phyloP scores from a whole-genome alignment of 345 rosid species.

The Pistacia vera region DNA sequence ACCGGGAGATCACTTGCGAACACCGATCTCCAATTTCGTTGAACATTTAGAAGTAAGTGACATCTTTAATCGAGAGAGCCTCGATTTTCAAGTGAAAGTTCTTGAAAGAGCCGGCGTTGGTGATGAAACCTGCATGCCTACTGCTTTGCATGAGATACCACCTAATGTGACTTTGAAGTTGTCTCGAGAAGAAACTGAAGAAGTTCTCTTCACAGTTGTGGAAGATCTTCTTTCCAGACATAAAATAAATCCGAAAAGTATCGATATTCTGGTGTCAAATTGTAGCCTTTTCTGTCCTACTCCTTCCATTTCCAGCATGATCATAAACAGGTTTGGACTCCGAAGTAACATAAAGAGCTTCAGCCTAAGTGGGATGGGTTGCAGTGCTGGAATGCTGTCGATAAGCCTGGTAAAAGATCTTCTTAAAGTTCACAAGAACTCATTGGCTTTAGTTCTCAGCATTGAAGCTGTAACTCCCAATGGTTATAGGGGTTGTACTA shows the following conservation, averaged over 20 bases:
- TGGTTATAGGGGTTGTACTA: slow-evolving; percentile 43
- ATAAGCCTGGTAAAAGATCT: slow-evolving; percentile 56
- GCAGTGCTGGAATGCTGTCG: slow-evolving; percentile 59
- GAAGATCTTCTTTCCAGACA: slow-evolving; percentile 51
- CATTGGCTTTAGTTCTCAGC: slow-evolving; percentile 56
- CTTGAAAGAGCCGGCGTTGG: slow-evolving; percentile 60
- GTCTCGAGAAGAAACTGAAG: slow-evolving; percentile 44
- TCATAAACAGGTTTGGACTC: slow-evolving; percentile 50
- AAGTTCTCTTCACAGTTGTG: slow-evolving; percentile 47
- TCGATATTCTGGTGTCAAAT: slow-evolving; percentile 68
- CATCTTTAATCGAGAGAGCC: slow-evolving; percentile 33
- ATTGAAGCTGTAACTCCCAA: slow-evolving; percentile 56
- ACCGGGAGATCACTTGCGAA: slow-evolving; percentile 47
- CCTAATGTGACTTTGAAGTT: slow-evolving; percentile 23
- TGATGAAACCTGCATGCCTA: slow-evolving; percentile 47
- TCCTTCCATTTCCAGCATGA: slow-evolving; percentile 60
- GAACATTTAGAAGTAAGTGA: slow-evolving; percentile 36
- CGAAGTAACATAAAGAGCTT: slow-evolving; percentile 56
- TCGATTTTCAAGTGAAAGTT: slow-evolving; percentile 48
- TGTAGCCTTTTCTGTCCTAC: slow-evolving; percentile 74
- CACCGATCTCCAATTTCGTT: slow-evolving; percentile 15
- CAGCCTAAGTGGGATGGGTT: slow-evolving; percentile 65
- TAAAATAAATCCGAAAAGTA: slow-evolving; percentile 45
- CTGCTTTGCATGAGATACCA: slow-evolving; percentile 47
- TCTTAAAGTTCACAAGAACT: slow-evolving; percentile 48